Evolutionary conservation across 129 eudicot genomes (phyloP), one percentile per base, ranked within the genome.

Genomic region (Pulicaria dysenterica): DNA sequence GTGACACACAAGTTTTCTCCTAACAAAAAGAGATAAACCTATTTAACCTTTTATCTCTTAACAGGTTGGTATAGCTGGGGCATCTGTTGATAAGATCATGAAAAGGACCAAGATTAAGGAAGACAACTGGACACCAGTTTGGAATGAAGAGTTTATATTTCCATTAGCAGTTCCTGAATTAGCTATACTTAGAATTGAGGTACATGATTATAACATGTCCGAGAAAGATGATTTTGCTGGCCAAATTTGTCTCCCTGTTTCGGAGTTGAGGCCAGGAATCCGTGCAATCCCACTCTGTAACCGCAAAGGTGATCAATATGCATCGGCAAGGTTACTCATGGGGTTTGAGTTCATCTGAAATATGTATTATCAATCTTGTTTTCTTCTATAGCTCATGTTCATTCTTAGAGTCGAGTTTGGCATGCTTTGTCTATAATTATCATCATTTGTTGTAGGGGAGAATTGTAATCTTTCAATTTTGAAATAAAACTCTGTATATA

Each of bases 21-120:
- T 53, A 12, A 36, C 64, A 59, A n/a, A 61, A 61, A 40, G 48
- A 61, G 67, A 39, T n/a, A 38, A 47, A 50, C 40, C 16, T 63
- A 40, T 3, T 7, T 75, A 42, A 44, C 49, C 9, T n/a, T 63
- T 41, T 44, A 54, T 44, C 9, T 40, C 13, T 44, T n/a, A 47
- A 75, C 89, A 91, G 95, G 73, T 91, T n/a, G 86, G 87, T 9
- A 84, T 91, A 81, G 88, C 86, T 61, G 97, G 97, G 85, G 92
- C 85, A 43, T 89, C 90, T 3, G 85, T 85, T 17, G 96, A 91
- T 71, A 69, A 74, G 56, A 43, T 76, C 57, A 91, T 70, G 91
- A 84, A 81, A 75, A 88, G 74, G 66, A 91, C 97, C 34, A 84
- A 81, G 78, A 82, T 37, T 10, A 80, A 69, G 41, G 83, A 82